These are phyloP conservation scores for Saccharomycopsis selenospora DNA, from an alignment of 805 yeast species.

Conservation along the genomic window DNA sequence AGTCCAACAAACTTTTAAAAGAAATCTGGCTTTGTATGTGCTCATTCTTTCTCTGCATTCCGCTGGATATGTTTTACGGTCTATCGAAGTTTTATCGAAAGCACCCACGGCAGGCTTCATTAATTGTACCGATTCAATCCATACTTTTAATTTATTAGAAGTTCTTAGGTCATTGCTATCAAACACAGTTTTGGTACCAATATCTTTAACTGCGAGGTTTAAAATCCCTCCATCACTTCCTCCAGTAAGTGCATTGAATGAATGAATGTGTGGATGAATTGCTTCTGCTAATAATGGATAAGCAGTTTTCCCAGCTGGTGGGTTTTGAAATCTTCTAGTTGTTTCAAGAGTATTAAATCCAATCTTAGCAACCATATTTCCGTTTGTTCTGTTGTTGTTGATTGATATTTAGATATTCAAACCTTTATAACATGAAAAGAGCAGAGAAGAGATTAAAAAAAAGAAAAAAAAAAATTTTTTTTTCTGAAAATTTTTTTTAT, in stretches of 20 bases:
- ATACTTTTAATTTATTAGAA: slow-evolving; percentile 78
- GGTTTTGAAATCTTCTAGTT: slow-evolving; percentile 76
- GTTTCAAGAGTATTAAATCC: slow-evolving; percentile 70
- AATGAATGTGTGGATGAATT: slow-evolving; percentile 90
- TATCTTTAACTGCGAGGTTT: slow-evolving; percentile 79
- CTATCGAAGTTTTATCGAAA: slow-evolving; percentile 64
- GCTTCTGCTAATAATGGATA: slow-evolving; percentile 83
- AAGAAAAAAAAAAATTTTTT: too few relatives aligned
- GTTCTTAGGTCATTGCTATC: slow-evolving; percentile 68
- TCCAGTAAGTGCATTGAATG: slow-evolving; percentile 90
- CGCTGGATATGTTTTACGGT: slow-evolving; percentile 74
- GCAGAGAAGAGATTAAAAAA: too few relatives aligned
- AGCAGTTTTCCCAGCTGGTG: slow-evolving; percentile 80
- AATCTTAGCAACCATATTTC: slow-evolving; percentile 22
- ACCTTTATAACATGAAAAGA: too few relatives aligned
- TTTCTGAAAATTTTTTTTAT: too few relatives aligned
- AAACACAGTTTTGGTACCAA: slow-evolving; percentile 78
- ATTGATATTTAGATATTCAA: too few relatives aligned
- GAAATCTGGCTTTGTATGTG: slow-evolving; percentile 70
- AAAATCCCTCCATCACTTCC: slow-evolving; percentile 81
- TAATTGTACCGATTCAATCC: slow-evolving; percentile 85
- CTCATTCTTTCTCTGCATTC: slow-evolving; percentile 87
- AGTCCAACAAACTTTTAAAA: slow-evolving; percentile 75
- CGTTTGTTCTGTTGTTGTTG: too few relatives aligned
- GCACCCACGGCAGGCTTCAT: slow-evolving; percentile 75